A percentile compares a stretch with the other conserved stretches of the same genome.
These are phyloP conservation scores for Populus trichocarpa DNA, from an alignment of 441 rosid genomes.

Conservation along the genomic window DNA sequence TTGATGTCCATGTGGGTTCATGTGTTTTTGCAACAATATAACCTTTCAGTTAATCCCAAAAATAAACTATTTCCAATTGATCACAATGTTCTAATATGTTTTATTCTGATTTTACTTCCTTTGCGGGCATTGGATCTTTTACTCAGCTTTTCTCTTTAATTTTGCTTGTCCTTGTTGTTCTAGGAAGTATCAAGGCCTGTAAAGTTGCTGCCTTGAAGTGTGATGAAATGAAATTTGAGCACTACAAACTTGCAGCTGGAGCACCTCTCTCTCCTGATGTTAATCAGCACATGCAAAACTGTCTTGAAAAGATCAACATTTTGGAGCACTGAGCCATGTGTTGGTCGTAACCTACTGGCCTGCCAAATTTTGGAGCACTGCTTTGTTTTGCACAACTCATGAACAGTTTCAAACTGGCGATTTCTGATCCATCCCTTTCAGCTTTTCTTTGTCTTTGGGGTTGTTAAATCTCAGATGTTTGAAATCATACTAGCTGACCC, in stretches of 20 bases:
- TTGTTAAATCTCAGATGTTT: too few relatives aligned
- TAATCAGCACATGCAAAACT: conserved; percentile 52
- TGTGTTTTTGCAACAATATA: too few relatives aligned
- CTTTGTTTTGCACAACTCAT: neutral
- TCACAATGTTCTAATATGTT: too few relatives aligned
- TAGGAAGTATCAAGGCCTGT: conserved; percentile 65
- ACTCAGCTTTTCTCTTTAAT: neutral
- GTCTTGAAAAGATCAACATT: conserved; percentile 59
- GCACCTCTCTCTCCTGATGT: conserved; percentile 43
- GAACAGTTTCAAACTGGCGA: neutral
- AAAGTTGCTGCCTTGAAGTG: conserved; percentile 65
- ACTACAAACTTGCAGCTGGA: conserved; percentile 43
- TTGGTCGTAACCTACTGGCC: neutral
- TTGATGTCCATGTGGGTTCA: too few relatives aligned
- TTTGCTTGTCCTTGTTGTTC: neutral
- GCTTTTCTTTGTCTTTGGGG: too few relatives aligned
- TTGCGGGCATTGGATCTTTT: too few relatives aligned
- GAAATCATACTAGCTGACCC: too few relatives aligned
- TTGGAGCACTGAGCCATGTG: conserved; percentile 42
- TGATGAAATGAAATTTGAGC: conserved; percentile 65
- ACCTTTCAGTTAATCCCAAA: too few relatives aligned
- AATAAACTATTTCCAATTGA: too few relatives aligned
- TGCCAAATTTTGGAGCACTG: neutral
- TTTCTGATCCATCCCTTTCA: too few relatives aligned
- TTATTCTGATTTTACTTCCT: neutral